A percentile compares a stretch with the other conserved stretches of the same genome.
These are phyloP conservation scores for Catunica adiposa DNA, from an alignment of 2,329 filamentous ascomycete species.

Conservation along the genomic window DNA sequence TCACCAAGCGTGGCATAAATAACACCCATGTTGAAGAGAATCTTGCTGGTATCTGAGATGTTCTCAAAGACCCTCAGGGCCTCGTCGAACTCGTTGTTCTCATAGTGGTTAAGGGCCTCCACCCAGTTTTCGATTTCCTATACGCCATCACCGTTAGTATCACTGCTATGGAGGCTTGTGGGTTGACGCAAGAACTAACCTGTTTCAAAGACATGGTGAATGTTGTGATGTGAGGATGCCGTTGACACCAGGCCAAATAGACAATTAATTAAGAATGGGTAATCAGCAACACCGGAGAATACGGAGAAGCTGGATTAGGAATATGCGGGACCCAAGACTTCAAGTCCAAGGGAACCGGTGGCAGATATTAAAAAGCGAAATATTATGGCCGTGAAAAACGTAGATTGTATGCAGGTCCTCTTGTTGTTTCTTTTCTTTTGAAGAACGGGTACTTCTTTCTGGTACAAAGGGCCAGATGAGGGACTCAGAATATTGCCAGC, in stretches of 20 bases:
- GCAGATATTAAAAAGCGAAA: background rate
- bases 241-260: constrained; percentile 10
- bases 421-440: background rate
- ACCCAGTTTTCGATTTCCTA: constrained; percentile 99
- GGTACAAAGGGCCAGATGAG: too few species aligned
- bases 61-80: constrained; percentile 67
- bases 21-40: constrained; percentile 94
- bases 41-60: constrained; percentile 93
- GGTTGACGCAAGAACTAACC: constrained; percentile 24
- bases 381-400: constrained; percentile 1
- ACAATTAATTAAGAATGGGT: background rate
- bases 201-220: constrained; percentile 43
- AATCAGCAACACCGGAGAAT: background rate
- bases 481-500: too few species aligned
- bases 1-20: constrained; percentile 94
- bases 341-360: constrained; percentile 2
- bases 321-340: constrained; percentile 4
- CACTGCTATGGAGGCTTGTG: background rate
- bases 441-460: too few species aligned
- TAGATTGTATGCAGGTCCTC: background rate
- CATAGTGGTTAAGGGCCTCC: constrained; percentile 73
- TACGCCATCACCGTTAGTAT: constrained; percentile 5
- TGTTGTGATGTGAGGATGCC: constrained; percentile 16
- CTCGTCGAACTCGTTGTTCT: constrained; percentile 94
- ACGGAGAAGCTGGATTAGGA: background rate